These are phyloP conservation scores for Cladosporium sp. DNA, from an alignment of 2,329 filamentous ascomycete genomes.

Conservation along the genomic window DNA sequence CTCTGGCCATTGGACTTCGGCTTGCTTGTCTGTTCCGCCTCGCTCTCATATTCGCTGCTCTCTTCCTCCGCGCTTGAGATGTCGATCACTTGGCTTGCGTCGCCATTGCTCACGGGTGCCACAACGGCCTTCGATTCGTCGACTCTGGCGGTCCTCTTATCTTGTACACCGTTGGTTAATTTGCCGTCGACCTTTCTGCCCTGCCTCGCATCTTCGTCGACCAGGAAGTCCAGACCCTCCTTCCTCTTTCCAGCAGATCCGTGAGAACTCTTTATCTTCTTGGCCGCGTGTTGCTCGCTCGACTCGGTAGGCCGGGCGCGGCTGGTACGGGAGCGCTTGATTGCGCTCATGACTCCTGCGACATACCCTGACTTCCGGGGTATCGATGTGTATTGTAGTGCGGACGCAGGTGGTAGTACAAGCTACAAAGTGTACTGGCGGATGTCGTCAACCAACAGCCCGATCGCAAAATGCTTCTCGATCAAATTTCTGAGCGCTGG, in stretches of 20 bases:
- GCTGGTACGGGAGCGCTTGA: slow-evolving; percentile 29
- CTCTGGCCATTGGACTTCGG: slow-evolving; percentile 18
- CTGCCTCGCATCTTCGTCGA: slow-evolving; percentile 32
- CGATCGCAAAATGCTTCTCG: slow-evolving; percentile 12
- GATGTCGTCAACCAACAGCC: slow-evolving; percentile 14
- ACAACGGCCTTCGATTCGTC: slow-evolving; percentile 57
- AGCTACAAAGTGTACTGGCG: slow-evolving; percentile 1
- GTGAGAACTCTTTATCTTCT: slow-evolving; percentile 33
- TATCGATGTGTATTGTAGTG: slow-evolving; percentile 3
- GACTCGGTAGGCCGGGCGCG: slow-evolving; percentile 26
- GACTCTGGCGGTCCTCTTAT: slow-evolving; percentile 48
- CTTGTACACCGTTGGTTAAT: slow-evolving; percentile 51
- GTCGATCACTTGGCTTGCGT: slow-evolving; percentile 41
- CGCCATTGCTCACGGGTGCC: slow-evolving; percentile 38
- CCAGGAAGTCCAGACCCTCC: slow-evolving; percentile 30
- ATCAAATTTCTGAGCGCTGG: slow-evolving; percentile 12
- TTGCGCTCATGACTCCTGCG: slow-evolving; percentile 30
- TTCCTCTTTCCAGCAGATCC: slow-evolving; percentile 20
- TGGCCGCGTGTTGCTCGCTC: slow-evolving; percentile 16
- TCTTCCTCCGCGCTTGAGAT: slow-evolving; percentile 46
- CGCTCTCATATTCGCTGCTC: slow-evolving; percentile 22
- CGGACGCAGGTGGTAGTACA: slow-evolving; percentile 1
- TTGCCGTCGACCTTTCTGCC: slow-evolving; percentile 40
- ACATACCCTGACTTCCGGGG: slow-evolving; percentile 19
- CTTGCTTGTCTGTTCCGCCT: slow-evolving; percentile 14